Evolutionary conservation across 1,139 yeast species (phyloP), one percentile per base, ranked within the genome.

Genomic region (Candida glucosophila): DNA sequence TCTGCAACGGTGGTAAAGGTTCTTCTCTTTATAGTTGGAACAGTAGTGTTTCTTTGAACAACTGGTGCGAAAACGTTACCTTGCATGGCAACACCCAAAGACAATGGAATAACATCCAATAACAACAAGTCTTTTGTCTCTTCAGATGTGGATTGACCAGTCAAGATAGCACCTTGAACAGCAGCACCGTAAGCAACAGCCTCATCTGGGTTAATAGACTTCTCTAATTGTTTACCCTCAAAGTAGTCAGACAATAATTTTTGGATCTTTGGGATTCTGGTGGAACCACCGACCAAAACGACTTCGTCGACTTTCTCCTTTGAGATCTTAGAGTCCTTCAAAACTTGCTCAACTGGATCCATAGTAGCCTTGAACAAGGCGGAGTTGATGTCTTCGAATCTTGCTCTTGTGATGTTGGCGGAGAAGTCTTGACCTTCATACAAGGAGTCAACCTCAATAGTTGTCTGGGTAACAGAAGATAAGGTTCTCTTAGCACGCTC

Each of bases 51-150:
- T 77, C 98, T 86, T 77, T 97, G 97, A 51, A 90, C 94, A 65
- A 90, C 96, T 60, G 95, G 92, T 59, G 96, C 97, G 56, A 86
- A 85, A 53, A 90, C 90, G 69, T 88, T 88, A 74, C 97, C 97
- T 75, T 88, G 95, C 95, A 88, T 90, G 68, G 96, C 97, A 63
- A 90, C 96, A 83, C 98, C 98, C 59, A 88, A 77, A 48, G 97
- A 86, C 63, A 90, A 81, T 69, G 97, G 97, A 58, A 88, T 90
- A 58, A 88, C 97, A 75, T 88, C 97, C 69, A 88, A 81, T 65
- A 88, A 79, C 62, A 88, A 78, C 62, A 88, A 77, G 73, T 88
- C 96, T 74, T 88, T 83, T 67, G 97, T 80, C 73, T 86, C 94
- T 49, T 83, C 94, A 47, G 93, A 81, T 48, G 96, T 85, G 53